These are phyloP conservation scores for Lophiotrema nucula DNA, from an alignment of 495 filamentous ascomycete species.

Conservation along the genomic window DNA sequence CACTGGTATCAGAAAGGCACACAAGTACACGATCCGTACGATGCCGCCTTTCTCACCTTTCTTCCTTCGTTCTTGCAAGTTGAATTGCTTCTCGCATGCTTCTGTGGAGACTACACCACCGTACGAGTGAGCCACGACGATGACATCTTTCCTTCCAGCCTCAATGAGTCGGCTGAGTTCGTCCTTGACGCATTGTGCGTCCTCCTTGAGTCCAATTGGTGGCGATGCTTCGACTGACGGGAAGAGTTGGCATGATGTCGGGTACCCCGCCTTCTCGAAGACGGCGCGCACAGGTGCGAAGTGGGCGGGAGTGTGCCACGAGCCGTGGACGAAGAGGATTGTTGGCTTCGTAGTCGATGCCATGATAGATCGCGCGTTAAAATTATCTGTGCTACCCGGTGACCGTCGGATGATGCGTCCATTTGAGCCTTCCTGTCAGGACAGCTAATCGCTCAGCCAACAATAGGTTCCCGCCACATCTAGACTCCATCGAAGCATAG, in stretches of 20 bases:
- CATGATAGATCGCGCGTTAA: too few relatives aligned
- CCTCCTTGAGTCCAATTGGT: background rate
- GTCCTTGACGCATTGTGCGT: background rate
- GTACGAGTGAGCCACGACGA: conserved; percentile 2
- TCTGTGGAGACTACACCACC: background rate
- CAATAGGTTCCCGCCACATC: too few relatives aligned
- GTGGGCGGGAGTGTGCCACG: background rate
- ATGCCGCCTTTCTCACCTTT: background rate
- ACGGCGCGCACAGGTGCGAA: background rate
- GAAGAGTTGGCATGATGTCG: background rate
- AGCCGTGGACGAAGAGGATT: conserved; percentile 2
- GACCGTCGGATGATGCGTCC: too few relatives aligned
- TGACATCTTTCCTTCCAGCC: background rate
- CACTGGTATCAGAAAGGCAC: background rate
- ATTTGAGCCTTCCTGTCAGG: too few relatives aligned
- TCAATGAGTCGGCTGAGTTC: background rate
- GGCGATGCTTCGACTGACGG: background rate
- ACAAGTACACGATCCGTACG: conserved; percentile 1
- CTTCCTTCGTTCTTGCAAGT: background rate
- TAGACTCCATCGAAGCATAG: too few relatives aligned
- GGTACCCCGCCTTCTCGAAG: conserved; percentile 1
- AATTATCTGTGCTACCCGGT: too few relatives aligned
- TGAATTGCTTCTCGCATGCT: background rate
- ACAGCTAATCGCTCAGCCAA: too few relatives aligned
- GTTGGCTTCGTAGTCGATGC: background rate